Conservation (phyloP, 495 filamentous ascomycete genomes). For the Neurospora intermedia region DNA sequence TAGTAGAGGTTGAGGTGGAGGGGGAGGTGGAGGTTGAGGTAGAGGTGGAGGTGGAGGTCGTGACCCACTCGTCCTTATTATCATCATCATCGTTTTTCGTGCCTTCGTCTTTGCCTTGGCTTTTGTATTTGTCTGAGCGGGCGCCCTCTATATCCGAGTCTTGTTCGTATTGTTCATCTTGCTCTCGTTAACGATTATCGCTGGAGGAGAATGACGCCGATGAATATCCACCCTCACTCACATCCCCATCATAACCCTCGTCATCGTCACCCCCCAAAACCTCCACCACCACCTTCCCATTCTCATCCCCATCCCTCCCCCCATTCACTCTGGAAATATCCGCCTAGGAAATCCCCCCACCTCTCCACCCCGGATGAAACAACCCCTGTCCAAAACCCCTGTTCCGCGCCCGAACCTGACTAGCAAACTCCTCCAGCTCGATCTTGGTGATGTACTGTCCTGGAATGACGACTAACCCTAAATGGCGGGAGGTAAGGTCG, state of each 20-base stretch:
- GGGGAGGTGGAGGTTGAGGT: too few species aligned
- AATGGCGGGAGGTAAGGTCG: constrained; percentile 71
- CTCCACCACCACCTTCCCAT: background rate
- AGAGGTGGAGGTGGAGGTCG: too few species aligned
- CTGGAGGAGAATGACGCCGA: too few species aligned
- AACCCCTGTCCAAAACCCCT: background rate
- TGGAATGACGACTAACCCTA: constrained; percentile 85
- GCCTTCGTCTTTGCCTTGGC: background rate
- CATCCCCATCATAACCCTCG: background rate
- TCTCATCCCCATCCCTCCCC: background rate
- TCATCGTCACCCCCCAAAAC: background rate
- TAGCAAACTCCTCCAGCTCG: constrained; percentile 66
- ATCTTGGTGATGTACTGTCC: constrained; percentile 78
- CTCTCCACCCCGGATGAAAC: background rate
- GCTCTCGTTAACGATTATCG: too few species aligned
- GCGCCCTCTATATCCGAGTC: too few species aligned
- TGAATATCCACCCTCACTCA: too few species aligned
- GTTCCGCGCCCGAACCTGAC: constrained; percentile 24
- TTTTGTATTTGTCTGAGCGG: too few species aligned
- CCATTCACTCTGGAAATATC: background rate
- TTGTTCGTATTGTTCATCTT: too few species aligned
- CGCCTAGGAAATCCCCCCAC: background rate
- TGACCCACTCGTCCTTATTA: background rate
- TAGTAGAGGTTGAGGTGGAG: background rate
- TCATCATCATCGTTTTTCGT: background rate